phyloP scores from a whole-genome alignment of 2,329 filamentous ascomycete genomes.

The Aureobasidium sp. region DNA sequence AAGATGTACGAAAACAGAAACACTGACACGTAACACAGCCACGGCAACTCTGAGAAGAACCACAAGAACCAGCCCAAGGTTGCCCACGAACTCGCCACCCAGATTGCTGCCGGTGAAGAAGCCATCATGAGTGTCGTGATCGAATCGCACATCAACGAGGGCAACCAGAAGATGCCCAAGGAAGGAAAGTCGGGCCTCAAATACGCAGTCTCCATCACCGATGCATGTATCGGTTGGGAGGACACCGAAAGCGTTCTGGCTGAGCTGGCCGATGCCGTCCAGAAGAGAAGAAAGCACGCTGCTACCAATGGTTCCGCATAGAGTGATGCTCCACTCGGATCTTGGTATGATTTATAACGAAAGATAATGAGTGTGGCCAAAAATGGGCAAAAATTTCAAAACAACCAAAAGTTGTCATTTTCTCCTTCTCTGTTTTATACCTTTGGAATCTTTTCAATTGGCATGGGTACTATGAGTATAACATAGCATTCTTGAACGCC shows the following conservation, averaged over 20 bases:
- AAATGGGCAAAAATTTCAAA: neutral
- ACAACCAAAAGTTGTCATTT: conserved; percentile 3
- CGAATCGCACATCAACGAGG: conserved; percentile 93
- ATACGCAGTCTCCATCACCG: conserved; percentile 94
- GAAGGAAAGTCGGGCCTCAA: conserved; percentile 79
- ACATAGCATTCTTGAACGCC: neutral
- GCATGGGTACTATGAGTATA: neutral
- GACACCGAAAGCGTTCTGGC: conserved; percentile 76
- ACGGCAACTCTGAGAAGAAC: conserved; percentile 83
- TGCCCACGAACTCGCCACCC: conserved; percentile 68
- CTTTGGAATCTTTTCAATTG: neutral
- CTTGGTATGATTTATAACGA: neutral
- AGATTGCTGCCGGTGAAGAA: conserved; percentile 75
- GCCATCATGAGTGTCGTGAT: conserved; percentile 98
- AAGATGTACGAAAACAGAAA: neutral
- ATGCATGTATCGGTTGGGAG: conserved; percentile 93
- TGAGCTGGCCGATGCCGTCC: conserved; percentile 69
- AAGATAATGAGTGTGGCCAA: neutral
- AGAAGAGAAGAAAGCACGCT: conserved; percentile 53
- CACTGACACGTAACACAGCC: conserved; percentile 41
- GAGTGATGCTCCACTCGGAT: neutral
- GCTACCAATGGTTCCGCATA: conserved; percentile 11
- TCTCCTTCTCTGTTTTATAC: neutral
- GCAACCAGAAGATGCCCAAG: conserved; percentile 79
- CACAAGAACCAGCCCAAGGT: conserved; percentile 98